phyloP scores from a whole-genome alignment of 2,329 filamentous ascomycete genomes.

The Hymenoscyphus infarciens region DNA sequence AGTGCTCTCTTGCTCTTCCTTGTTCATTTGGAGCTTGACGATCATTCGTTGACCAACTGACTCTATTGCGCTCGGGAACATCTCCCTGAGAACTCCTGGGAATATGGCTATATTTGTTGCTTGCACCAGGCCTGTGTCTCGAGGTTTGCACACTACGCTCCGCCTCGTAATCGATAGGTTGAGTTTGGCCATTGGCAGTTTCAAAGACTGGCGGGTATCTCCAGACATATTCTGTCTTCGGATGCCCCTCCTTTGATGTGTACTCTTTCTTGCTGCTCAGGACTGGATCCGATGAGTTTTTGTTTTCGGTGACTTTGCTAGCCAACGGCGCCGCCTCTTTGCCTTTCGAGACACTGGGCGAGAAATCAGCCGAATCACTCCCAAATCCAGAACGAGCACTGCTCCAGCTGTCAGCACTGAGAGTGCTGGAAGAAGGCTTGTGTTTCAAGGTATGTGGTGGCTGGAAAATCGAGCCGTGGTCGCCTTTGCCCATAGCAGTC shows the following conservation, averaged over 20 bases:
- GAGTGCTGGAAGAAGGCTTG: background rate
- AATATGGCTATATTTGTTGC: background rate
- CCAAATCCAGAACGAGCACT: background rate
- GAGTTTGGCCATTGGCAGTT: slow-evolving; percentile 13
- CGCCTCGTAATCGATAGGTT: slow-evolving; percentile 17
- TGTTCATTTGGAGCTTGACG: background rate
- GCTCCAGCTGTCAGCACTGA: background rate
- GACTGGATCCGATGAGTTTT: slow-evolving; percentile 19
- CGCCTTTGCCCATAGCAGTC: slow-evolving; percentile 9
- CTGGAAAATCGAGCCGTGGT: slow-evolving; percentile 4
- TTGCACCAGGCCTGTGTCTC: background rate
- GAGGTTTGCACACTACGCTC: background rate
- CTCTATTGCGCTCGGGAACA: background rate
- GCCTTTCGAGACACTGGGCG: background rate
- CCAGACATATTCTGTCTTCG: slow-evolving; percentile 31
- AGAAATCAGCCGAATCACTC: background rate
- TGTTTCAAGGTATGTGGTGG: background rate
- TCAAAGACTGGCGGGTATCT: slow-evolving; percentile 29
- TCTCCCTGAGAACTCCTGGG: background rate
- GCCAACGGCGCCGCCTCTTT: background rate
- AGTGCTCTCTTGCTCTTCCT: background rate
- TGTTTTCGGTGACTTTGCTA: background rate
- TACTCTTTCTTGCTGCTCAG: slow-evolving; percentile 28
- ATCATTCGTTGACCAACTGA: background rate
- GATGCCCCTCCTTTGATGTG: slow-evolving; percentile 25